phyloP scores from a whole-genome alignment of 306 rosid genomes.

The Herpetospermum pedunculosum region DNA sequence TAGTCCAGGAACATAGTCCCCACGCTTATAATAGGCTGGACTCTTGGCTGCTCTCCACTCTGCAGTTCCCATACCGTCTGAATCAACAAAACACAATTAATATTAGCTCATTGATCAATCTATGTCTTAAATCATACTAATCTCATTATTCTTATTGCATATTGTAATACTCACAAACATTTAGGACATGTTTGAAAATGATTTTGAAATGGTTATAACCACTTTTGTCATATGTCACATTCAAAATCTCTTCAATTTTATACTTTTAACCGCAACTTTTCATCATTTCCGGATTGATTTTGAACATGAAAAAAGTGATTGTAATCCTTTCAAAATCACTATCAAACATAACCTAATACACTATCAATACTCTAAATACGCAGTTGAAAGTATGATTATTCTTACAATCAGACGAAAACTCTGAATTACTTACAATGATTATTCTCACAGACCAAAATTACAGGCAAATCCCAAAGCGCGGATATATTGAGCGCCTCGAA shows the following conservation, averaged over 20 bases:
- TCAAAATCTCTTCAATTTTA: no score
- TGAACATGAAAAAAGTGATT: no score
- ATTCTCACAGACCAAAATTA: constrained; percentile 91
- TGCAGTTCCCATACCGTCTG: constrained; percentile 99
- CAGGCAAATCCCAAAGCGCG: constrained; percentile 94
- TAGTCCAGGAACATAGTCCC: constrained; percentile 89
- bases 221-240: no score
- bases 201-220: no score
- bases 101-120: not conserved
- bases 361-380: not conserved
- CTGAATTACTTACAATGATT: constrained; percentile 59
- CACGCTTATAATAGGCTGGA: constrained; percentile 87
- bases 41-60: constrained; percentile 93
- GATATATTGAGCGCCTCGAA: constrained; percentile 87
- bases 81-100: not conserved
- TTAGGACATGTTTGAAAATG: no score
- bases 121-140: not conserved
- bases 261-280: no score
- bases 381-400: not conserved
- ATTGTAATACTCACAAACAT: not conserved
- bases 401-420: not conserved
- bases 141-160: not conserved
- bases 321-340: no score
- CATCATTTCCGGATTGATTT: no score
- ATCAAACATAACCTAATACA: no score